Percentiles rank a stretch among this genome's conserved stretches.
Evolutionary conservation across 164 flowering plant species (phyloP).

Genomic region (Umbilicus rupestris): DNA sequence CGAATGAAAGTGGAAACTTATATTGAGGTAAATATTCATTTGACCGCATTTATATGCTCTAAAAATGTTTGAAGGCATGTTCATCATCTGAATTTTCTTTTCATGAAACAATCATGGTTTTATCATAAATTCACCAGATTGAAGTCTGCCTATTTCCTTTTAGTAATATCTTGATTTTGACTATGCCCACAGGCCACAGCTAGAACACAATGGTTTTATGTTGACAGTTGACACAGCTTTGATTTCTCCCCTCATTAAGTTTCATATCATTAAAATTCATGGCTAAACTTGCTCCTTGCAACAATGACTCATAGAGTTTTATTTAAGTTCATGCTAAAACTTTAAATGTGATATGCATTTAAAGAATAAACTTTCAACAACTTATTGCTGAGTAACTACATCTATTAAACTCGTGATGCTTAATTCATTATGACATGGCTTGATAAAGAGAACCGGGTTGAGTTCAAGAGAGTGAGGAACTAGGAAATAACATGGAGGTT

Average conservation of each 20-base stretch:
- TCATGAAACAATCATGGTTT: neutral
- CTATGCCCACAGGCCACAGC: neutral
- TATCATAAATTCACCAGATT: neutral
- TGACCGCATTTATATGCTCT: neutral
- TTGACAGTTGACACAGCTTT: neutral
- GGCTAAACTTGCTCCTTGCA: neutral
- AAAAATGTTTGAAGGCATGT: neutral
- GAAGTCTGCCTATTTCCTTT: neutral
- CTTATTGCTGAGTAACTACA: neutral
- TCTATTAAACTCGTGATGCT: neutral
- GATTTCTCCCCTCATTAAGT: neutral
- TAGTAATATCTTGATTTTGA: neutral
- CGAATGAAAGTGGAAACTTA: conserved; percentile 45
- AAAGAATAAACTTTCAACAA: no score
- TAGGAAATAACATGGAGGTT: neutral
- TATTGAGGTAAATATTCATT: conserved; percentile 36
- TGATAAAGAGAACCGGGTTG: no score
- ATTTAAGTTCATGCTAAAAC: neutral
- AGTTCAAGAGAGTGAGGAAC: no score
- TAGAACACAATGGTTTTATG: no score
- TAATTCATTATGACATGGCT: neutral
- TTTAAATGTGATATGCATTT: neutral
- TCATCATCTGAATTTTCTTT: neutral
- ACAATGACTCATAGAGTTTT: no score
- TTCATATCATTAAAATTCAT: neutral